Base-by-base conservation (phyloP, 371 early-diverging fungal genomes). In the Lichtheimia hyalospora region DNA sequence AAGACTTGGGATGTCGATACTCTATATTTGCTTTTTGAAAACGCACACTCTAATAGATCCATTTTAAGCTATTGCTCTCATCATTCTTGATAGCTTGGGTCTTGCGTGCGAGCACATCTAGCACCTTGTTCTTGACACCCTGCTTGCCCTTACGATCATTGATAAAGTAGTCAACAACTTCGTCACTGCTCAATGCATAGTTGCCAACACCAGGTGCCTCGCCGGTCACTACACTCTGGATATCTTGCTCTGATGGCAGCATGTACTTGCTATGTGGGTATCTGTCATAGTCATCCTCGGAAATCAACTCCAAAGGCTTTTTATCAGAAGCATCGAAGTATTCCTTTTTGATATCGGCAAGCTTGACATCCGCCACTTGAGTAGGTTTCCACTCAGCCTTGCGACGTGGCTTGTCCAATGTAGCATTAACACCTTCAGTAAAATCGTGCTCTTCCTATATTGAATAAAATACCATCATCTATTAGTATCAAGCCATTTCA, bases 401-500 rank as follows among this genome's bases (percentile, higher is more conserved):
- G 3, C 71, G 56, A 12, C 79, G 65, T 67, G 5, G 89, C 58
- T 82, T 81, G 39, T 94, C 81, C 61, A 98, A 75, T 28, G 80
- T 76, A 10, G 93, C 86, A 21, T 71, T 86, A 5, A 97, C 95
- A 25, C 97, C 97, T 79, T 95, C 95, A 51, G 79, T 67, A 64
- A 98, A 94, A 65, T 97, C 98, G 49, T 88, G 88, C 2, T 81
- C 88, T 20, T 66, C 60, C 79, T 89, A 59, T 60, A 96, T 75
- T 39, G 79, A 74, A 10, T 92, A 86, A 20, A n/a, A 68, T 85
- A 3, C 96, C 95, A 24, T 96, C 96, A n/a, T 78, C 94, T 93
- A 54, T 79, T 68, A 64, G 96, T 93, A 66, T 96, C 97, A 50
- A 87, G 88, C 2, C 81, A 86, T 18, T 66, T 58, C 77, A 27